Percentiles rank a stretch among this genome's conserved stretches.
These are phyloP conservation scores for Fraxinus velutina DNA, from an alignment of 305 asterid genomes.

Conservation along the genomic window DNA sequence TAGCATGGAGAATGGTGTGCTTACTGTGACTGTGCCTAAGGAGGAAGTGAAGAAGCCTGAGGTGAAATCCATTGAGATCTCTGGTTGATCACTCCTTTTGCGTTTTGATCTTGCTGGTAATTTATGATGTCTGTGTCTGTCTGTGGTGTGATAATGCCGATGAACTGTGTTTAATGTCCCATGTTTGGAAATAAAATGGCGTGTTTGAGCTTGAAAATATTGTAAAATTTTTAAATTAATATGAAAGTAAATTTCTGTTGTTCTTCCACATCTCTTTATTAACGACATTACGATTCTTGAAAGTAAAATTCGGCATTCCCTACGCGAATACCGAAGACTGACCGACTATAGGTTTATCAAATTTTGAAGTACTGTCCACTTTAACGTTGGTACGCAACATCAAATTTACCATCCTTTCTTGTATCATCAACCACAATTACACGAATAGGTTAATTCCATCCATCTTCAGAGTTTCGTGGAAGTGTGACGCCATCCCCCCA, in stretches of 20 bases:
- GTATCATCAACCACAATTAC: too few species aligned
- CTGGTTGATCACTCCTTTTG: not conserved
- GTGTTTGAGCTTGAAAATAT: not conserved
- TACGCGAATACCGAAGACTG: too few species aligned
- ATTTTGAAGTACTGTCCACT: too few species aligned
- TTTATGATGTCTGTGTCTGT: not conserved
- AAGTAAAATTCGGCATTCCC: too few species aligned
- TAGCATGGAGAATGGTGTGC: slow-evolving; percentile 16
- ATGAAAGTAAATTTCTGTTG: not conserved
- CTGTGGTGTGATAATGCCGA: not conserved
- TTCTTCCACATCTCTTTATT: not conserved
- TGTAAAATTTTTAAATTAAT: not conserved
- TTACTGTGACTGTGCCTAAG: slow-evolving; percentile 23
- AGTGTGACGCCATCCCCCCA: too few species aligned
- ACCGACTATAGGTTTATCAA: too few species aligned
- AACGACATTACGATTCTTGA: not conserved
- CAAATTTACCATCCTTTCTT: too few species aligned
- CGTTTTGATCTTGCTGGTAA: not conserved
- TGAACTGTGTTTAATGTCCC: not conserved
- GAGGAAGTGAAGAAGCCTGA: slow-evolving; percentile 19
- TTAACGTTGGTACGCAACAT: too few species aligned
- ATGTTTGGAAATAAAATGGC: not conserved
- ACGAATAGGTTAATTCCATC: too few species aligned
- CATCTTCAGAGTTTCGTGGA: too few species aligned
- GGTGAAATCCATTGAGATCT: slow-evolving; percentile 20